Base-by-base conservation (phyloP, 306 rosid species). In the Acacia melanoxylon region DNA sequence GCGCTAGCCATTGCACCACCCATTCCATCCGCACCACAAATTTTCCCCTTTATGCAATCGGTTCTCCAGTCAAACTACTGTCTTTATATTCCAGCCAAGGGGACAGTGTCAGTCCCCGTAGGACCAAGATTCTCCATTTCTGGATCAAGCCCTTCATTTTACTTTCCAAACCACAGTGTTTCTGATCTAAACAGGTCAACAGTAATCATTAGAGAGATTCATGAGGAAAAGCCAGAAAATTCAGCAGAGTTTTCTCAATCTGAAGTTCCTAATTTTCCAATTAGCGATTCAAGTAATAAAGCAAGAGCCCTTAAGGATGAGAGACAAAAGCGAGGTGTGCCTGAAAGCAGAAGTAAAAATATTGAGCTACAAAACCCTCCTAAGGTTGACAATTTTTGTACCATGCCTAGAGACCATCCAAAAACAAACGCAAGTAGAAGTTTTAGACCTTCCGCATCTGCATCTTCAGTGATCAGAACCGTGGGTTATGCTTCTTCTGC, bases 161-260 rank as follows among this genome's bases (percentile, higher is more conserved):
- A 84, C 83, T 73, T 89, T 68, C 66, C 95, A 37, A 86, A 89
- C 76, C 87, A 52, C 79, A 52, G 63, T 76, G 86, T 75, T 70
- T 89, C 92, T 5, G 81, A 88, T 48, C 72, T 86, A 68, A 80
- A 76, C 59, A 87, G 87, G 72, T 90, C 97, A 74, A 90, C 89
- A 0, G 93, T 94, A 77, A 89, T 93, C 80, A 94, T 94, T 69
- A 89, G 83, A 80, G 98, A 94, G 85, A 88, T 90, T 88, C 94
- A 88, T 63, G 97, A 90, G 63, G 95, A 90, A 72, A 89, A 82
- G 76, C 46, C 74, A 35, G 97, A 90, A 82, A 86, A 83, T 77
- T 76, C 92, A 35, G 17, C 74, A 1, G 62, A 66, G 71, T 76
- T 59, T 72, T 77, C 87, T 73, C 70, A 59, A 37, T 46, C 78